These are phyloP conservation scores for Lactarius hengduanensis DNA, from an alignment of 768 basidiomycete genomes.

Conservation along the genomic window DNA sequence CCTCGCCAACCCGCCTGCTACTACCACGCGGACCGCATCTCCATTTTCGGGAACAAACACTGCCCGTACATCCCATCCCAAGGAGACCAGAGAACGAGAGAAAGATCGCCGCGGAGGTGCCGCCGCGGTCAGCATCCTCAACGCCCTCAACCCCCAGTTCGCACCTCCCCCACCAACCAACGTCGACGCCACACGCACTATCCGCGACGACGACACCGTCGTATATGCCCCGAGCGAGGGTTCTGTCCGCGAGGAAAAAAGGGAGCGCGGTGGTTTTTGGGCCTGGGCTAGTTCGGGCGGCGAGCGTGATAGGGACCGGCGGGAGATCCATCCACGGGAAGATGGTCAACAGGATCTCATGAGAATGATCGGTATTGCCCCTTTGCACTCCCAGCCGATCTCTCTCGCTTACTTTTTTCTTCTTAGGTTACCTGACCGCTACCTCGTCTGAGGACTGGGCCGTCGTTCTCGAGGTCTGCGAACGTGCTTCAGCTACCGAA, in stretches of 20 bases:
- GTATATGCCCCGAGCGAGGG: constrained; percentile 27
- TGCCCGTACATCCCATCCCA: constrained; percentile 26
- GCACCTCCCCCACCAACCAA: constrained; percentile 27
- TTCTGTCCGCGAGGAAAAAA: constrained; percentile 37
- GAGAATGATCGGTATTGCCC: constrained; percentile 62
- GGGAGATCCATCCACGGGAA: constrained; percentile 39
- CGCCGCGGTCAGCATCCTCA: constrained; percentile 54
- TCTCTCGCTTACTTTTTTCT: constrained; percentile 12
- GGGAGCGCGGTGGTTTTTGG: constrained; percentile 59
- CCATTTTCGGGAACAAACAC: constrained; percentile 13
- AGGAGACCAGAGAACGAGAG: constrained; percentile 32
- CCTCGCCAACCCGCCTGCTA: constrained; percentile 32
- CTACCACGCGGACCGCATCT: constrained; percentile 20
- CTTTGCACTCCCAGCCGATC: not conserved
- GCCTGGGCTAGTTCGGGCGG: constrained; percentile 33
- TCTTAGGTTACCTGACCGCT: constrained; percentile 66
- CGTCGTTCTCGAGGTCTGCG: constrained; percentile 82
- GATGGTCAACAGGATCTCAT: constrained; percentile 54
- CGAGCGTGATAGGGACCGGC: constrained; percentile 42
- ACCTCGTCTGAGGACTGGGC: constrained; percentile 81
- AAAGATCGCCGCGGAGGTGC: constrained; percentile 30
- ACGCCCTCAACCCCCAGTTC: constrained; percentile 57
- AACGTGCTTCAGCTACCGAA: constrained; percentile 72
- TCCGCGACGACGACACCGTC: constrained; percentile 35
- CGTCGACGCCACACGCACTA: constrained; percentile 31